A percentile compares a stretch with the other conserved stretches of the same genome.
phyloP scores from a whole-genome alignment of 352 stramenopile species.

The Thalassiosira livingstoniorum region DNA sequence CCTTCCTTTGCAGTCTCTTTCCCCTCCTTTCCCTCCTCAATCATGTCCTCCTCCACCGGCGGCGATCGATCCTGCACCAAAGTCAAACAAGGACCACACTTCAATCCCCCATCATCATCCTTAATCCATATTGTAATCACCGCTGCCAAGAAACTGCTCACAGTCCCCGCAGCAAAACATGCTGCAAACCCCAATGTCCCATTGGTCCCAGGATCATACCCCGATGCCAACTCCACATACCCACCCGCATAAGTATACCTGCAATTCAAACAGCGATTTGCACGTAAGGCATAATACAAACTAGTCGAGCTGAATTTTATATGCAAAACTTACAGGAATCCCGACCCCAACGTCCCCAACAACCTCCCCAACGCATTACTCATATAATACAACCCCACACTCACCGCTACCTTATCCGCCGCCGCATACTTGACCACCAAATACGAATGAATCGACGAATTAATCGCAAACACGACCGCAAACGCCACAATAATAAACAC shows the following conservation, averaged over 20 bases:
- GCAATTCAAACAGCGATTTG: no score
- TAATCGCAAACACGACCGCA: conserved; percentile 87
- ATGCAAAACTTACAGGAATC: no score
- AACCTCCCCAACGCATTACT: conserved; percentile 85
- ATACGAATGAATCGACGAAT: conserved; percentile 87
- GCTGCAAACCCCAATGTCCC: conserved; percentile 73
- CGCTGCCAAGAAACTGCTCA: conserved; percentile 77
- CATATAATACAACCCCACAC: conserved; percentile 88
- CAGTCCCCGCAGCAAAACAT: conserved; percentile 81
- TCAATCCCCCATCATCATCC: conserved; percentile 78
- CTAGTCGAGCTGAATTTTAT: no score
- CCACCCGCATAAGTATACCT: conserved; percentile 64
- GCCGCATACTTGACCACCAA: conserved; percentile 87
- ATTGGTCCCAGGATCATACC: conserved; percentile 71
- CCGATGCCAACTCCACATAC: conserved; percentile 61
- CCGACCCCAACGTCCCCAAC: conserved; percentile 83
- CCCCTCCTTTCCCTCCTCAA: conserved; percentile 10
- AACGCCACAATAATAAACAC: conserved; percentile 82
- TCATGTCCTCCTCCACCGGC: conserved; percentile 18
- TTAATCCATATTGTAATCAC: conserved; percentile 81
- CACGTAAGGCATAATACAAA: no score
- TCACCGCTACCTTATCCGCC: conserved; percentile 84
- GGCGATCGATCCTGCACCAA: conserved; percentile 35
- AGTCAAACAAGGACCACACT: conserved; percentile 69
- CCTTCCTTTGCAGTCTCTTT: background rate